phyloP scores from a whole-genome alignment of 345 rosid genomes.

The Gossypium mustelinum region DNA sequence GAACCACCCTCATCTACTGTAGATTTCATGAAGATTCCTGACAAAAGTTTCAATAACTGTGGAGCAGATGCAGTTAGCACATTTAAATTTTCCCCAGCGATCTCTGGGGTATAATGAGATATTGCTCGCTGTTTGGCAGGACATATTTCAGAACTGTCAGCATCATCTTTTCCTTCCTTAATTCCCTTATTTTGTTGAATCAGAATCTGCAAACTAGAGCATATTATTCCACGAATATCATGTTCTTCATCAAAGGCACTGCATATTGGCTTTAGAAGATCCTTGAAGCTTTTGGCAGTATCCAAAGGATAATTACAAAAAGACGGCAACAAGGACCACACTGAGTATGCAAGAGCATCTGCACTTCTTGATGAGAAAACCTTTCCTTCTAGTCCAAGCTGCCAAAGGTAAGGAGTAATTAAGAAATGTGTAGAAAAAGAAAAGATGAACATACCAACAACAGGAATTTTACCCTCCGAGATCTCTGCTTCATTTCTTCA shows the following conservation, averaged over 20 bases:
- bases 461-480: constrained; percentile 46
- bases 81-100: constrained; percentile 56
- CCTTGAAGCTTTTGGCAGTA: constrained; percentile 68
- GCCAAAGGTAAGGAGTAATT: constrained; percentile 30
- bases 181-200: constrained; percentile 66
- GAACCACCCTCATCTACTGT: constrained; percentile 81
- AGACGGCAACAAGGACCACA: constrained; percentile 92
- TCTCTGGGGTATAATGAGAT: constrained; percentile 45
- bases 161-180: constrained; percentile 38
- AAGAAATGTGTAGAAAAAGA: constrained; percentile 6
- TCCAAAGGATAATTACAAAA: constrained; percentile 85
- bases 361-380: constrained; percentile 56
- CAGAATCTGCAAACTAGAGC: constrained; percentile 39
- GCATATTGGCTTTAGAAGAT: constrained; percentile 46
- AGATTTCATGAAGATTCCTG: constrained; percentile 63
- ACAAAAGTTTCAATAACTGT: constrained; percentile 56
- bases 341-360: constrained; percentile 65
- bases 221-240: constrained; percentile 65
- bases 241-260: constrained; percentile 54
- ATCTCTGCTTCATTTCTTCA: constrained; percentile 48
- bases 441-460: background rate
- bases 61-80: constrained; percentile 55
- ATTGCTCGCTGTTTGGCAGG: constrained; percentile 47
- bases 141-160: constrained; percentile 32
- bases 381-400: constrained; percentile 74